phyloP scores from a whole-genome alignment of 208 protist genomes.

The Acanthamoeba triangularis region DNA sequence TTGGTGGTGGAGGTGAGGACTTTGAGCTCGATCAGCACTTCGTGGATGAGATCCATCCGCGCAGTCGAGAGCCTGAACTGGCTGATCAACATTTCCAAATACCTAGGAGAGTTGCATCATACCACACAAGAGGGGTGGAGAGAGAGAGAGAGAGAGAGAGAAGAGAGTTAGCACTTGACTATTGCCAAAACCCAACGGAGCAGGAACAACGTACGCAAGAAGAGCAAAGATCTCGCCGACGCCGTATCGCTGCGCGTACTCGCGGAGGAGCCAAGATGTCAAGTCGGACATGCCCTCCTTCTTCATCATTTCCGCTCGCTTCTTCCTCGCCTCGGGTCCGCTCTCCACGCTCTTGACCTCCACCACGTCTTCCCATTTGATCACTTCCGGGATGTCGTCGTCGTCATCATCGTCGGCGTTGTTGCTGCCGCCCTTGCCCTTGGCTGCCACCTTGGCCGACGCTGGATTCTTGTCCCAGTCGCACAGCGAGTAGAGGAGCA shows the following conservation, averaged over 20 bases:
- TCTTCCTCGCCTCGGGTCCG: slow-evolving; percentile 28
- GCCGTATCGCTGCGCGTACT: slow-evolving; percentile 56
- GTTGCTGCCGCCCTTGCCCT: neutral
- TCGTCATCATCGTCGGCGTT: neutral
- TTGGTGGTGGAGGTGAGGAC: neutral
- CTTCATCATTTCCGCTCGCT: slow-evolving; percentile 41
- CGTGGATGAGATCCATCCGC: slow-evolving; percentile 52
- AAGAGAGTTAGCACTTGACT: neutral
- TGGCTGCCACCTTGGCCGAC: neutral
- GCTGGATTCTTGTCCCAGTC: slow-evolving; percentile 60
- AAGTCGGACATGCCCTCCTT: slow-evolving; percentile 42
- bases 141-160: neutral
- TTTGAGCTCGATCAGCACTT: slow-evolving; percentile 72
- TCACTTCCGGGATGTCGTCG: slow-evolving; percentile 13
- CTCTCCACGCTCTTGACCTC: neutral
- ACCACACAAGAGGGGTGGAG: neutral
- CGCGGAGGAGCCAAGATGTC: slow-evolving; percentile 17
- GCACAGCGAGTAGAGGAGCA: slow-evolving; percentile 30
- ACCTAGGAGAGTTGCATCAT: neutral
- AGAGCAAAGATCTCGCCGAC: slow-evolving; percentile 43
- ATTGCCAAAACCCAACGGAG: too few species aligned
- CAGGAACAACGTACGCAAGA: neutral
- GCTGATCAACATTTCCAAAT: slow-evolving; percentile 31
- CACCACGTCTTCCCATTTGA: slow-evolving; percentile 42
- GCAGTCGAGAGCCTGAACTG: slow-evolving; percentile 48